Conservation (phyloP, 1,139 yeast genomes). For the Casaregolazyma lundiana region DNA sequence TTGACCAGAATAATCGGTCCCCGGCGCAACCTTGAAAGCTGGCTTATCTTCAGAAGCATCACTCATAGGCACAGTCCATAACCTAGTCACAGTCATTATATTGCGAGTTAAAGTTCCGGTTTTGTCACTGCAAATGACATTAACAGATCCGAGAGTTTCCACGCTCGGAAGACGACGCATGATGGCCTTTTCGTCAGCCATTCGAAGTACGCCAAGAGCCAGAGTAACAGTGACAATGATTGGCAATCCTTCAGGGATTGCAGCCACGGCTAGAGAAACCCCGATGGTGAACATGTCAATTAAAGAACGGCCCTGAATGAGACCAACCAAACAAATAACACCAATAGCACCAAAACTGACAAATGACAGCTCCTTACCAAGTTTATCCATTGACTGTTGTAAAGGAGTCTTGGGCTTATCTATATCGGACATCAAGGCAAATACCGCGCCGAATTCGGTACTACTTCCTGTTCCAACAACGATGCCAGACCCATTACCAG, state of each 20-base stretch:
- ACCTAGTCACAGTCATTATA: slow-evolving; percentile 84
- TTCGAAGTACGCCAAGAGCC: slow-evolving; percentile 89
- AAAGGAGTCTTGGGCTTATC: slow-evolving; percentile 96
- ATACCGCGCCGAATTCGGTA: slow-evolving; percentile 86
- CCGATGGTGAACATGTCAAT: slow-evolving; percentile 96
- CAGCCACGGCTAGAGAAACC: slow-evolving; percentile 95
- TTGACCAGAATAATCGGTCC: slow-evolving; percentile 11
- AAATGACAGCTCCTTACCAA: slow-evolving; percentile 82
- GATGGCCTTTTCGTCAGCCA: slow-evolving; percentile 91
- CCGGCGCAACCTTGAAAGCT: slow-evolving; percentile 15
- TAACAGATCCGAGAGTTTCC: slow-evolving; percentile 92
- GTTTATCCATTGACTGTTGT: slow-evolving; percentile 88
- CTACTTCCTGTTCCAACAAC: slow-evolving; percentile 86
- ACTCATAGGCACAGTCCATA: slow-evolving; percentile 76
- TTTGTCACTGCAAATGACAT: slow-evolving; percentile 91
- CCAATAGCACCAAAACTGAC: slow-evolving; percentile 85
- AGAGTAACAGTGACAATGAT: slow-evolving; percentile 94
- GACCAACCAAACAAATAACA: slow-evolving; percentile 77
- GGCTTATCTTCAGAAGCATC: slow-evolving; percentile 32
- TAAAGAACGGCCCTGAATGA: slow-evolving; percentile 88
- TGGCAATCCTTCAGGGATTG: slow-evolving; percentile 96
- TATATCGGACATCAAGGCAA: slow-evolving; percentile 88
- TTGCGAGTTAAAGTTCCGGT: slow-evolving; percentile 94
- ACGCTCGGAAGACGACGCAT: slow-evolving; percentile 91
- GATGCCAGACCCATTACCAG: slow-evolving; percentile 88